phyloP scores from a whole-genome alignment of 352 stramenopile genomes.

The Albugo laibachii region DNA sequence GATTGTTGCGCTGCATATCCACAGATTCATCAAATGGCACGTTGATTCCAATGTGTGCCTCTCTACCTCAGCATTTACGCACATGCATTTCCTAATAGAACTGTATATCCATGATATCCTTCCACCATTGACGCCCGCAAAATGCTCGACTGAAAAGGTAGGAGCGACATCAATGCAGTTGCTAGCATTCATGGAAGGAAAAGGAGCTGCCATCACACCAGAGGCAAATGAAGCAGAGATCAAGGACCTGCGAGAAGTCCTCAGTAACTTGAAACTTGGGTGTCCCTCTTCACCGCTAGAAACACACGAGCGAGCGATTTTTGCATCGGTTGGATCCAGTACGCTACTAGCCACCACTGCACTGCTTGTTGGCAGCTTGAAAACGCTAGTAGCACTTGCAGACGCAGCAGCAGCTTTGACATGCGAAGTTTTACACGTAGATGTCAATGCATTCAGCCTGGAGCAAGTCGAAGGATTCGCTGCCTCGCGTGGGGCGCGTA shows the following conservation, averaged over 20 bases:
- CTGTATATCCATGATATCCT: conserved; percentile 43
- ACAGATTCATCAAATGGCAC: no score
- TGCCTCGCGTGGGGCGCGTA: conserved; percentile 76
- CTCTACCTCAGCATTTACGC: background rate
- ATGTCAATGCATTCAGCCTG: conserved; percentile 57
- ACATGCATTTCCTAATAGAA: conserved; percentile 18
- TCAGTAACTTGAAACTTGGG: no score
- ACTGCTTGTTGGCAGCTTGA: conserved; percentile 37
- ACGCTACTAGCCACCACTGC: conserved; percentile 26
- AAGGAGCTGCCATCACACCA: conserved; percentile 17
- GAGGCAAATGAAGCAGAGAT: conserved; percentile 3
- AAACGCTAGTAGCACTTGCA: conserved; percentile 34
- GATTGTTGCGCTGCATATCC: no score
- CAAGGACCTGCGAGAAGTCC: no score
- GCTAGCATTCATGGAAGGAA: conserved; percentile 13
- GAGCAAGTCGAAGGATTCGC: conserved; percentile 60
- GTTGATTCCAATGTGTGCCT: no score
- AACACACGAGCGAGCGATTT: conserved; percentile 15
- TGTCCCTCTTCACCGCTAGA: conserved; percentile 9
- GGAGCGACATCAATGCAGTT: conserved; percentile 12
- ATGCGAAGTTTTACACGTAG: conserved; percentile 53
- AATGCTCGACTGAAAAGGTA: background rate
- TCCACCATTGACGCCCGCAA: conserved; percentile 12
- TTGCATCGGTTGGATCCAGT: conserved; percentile 15
- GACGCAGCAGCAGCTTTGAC: conserved; percentile 67